Base-by-base conservation (phyloP, 345 rosid genomes). In the Triadica sebifera region DNA sequence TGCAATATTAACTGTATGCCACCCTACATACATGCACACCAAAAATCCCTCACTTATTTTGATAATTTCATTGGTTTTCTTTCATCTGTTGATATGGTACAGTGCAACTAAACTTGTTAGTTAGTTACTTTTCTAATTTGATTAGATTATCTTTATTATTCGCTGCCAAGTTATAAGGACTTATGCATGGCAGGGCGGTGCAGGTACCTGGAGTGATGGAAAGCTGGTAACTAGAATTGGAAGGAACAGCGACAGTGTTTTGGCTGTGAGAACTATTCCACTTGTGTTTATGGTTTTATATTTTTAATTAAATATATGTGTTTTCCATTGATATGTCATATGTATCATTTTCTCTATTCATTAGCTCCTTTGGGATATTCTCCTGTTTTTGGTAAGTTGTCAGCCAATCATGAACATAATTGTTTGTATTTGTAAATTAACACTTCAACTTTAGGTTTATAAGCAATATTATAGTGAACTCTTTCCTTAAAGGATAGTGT, bases 171-270 rank as follows among this genome's bases (percentile, higher is more conserved):
- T 79, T 73, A 78, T 80, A 81, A 89, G 94, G 82, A 89, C 96
- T 89, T 91, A 91, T 90, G 81, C 58, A 59, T 86, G 71, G 89
- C 99, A 94, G 99, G 99, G 99, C 89, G 98, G 97, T 90, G 99
- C 99, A 92, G 99, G 99, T 89, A 89, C 99, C 37, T 94, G 99
- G 99, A 94, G 99, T 77, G 99, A 94, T 83, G 98, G 98, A 77
- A 94, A 94, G 86, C 93, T 94, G 56, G 96, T 94, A 50, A 94
- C 99, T 56, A 91, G 98, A 80, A 94, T 91, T 72, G 99, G 99
- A 74, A 92, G 93, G 85, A 94, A 94, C 82, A 88, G 90, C 55
- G 88, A 81, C 75, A 84, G 96, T 71, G 99, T 94, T 72, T 82
- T 88, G 75, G 92, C 93, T 77, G 99, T 94, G 73, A 86, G 89